phyloP scores from a whole-genome alignment of 768 basidiomycete genomes.

The Lyophyllum semitale region DNA sequence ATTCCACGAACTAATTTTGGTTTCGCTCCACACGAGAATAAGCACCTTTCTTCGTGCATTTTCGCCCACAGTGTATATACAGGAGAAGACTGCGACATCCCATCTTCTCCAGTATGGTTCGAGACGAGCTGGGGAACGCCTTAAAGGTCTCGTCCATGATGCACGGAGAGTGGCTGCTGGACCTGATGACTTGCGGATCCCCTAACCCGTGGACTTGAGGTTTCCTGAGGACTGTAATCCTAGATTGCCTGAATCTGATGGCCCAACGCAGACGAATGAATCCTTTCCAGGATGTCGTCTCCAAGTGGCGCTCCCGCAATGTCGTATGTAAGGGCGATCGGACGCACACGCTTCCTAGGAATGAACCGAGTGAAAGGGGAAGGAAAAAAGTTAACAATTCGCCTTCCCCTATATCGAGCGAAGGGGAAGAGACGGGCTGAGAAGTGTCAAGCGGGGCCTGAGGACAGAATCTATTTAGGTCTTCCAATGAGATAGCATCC shows the following conservation, averaged over 20 bases:
- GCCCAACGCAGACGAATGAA: background rate
- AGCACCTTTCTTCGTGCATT: background rate
- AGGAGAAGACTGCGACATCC: background rate
- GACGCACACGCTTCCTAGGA: background rate
- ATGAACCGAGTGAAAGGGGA: background rate
- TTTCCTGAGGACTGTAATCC: background rate
- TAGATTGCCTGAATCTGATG: background rate
- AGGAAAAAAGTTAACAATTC: background rate
- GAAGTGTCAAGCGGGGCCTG: background rate
- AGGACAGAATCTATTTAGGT: background rate
- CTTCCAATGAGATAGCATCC: background rate
- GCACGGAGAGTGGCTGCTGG: no score
- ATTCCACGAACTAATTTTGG: constrained; percentile 3
- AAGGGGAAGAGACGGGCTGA: background rate
- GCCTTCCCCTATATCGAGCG: background rate
- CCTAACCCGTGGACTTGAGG: background rate
- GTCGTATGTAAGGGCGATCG: background rate
- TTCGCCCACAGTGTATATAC: background rate
- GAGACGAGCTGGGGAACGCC: background rate
- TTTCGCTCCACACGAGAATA: background rate
- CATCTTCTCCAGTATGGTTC: no score
- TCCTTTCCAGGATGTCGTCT: no score
- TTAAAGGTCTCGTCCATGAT: background rate
- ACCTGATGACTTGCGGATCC: background rate
- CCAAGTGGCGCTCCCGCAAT: background rate